phyloP scores from a whole-genome alignment of 179 eudicot genomes.

The Silene coronaria region DNA sequence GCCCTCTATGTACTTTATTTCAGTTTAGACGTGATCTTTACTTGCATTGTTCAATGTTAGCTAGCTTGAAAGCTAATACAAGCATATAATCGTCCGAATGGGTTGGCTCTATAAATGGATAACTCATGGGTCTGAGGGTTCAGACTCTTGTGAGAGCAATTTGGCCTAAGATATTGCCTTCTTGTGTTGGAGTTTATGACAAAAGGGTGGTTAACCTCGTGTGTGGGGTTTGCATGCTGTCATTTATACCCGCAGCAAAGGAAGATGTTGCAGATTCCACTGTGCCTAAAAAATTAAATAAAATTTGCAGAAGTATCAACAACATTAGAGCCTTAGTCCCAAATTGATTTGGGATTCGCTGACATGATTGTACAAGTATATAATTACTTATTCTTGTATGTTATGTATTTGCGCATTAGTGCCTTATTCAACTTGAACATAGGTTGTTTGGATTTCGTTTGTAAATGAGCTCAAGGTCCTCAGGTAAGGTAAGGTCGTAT shows the following conservation, averaged over 20 bases:
- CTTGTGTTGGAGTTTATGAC: neutral
- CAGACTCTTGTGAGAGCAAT: neutral
- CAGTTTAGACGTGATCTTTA: neutral
- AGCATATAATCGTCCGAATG: no score
- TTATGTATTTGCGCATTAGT: neutral
- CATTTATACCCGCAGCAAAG: neutral
- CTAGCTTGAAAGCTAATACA: neutral
- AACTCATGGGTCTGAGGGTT: neutral
- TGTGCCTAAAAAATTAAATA: neutral
- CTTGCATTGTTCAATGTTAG: neutral
- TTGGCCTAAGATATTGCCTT: neutral
- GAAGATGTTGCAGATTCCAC: neutral
- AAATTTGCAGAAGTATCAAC: neutral
- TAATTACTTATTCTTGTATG: neutral
- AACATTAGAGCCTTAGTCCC: no score
- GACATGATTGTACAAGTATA: no score
- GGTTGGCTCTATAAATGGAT: no score
- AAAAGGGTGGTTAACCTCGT: neutral
- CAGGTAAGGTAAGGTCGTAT: neutral
- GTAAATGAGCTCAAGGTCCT: neutral
- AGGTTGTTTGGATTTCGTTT: neutral
- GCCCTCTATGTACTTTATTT: neutral
- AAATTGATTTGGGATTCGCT: no score
- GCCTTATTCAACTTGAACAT: neutral
- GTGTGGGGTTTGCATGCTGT: neutral